phyloP scores from a whole-genome alignment of 2,329 filamentous ascomycete species.

The Tolypocladium inflatum region DNA sequence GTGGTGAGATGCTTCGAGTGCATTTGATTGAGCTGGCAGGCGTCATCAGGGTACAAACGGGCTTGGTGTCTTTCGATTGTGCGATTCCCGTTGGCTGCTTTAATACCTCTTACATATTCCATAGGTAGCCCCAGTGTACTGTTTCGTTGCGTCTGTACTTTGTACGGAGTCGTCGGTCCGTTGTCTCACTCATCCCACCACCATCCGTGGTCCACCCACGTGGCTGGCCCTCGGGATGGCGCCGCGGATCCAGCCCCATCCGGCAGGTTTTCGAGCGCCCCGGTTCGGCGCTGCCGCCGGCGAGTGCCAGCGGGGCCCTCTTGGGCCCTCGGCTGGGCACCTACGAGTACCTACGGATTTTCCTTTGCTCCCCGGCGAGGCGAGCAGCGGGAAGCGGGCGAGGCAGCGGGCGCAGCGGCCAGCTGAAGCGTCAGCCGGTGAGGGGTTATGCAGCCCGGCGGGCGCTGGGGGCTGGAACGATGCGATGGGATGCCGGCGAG shows the following conservation, averaged over 20 bases:
- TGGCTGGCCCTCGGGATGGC: neutral
- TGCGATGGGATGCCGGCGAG: neutral
- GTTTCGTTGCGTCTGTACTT: neutral
- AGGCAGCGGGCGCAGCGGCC: neutral
- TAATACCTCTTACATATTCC: neutral
- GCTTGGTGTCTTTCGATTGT: neutral
- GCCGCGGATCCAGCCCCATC: neutral
- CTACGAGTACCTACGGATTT: neutral
- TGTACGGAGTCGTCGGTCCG: neutral
- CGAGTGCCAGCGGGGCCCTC: too few relatives aligned
- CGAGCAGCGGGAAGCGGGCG: neutral
- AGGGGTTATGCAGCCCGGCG: neutral
- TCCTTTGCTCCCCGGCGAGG: too few relatives aligned
- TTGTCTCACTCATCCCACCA: neutral
- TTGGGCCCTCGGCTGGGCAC: too few relatives aligned
- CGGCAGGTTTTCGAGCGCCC: neutral
- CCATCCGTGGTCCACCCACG: neutral
- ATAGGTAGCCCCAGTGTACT: neutral
- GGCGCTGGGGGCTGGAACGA: neutral
- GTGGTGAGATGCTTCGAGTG: neutral
- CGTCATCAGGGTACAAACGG: conserved; percentile 4
- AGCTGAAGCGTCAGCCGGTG: neutral
- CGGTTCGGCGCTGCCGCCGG: too few relatives aligned
- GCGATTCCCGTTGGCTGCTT: neutral
- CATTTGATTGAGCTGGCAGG: conserved; percentile 5